Base-by-base conservation (phyloP, 306 rosid species). In the Purshia tridentata region DNA sequence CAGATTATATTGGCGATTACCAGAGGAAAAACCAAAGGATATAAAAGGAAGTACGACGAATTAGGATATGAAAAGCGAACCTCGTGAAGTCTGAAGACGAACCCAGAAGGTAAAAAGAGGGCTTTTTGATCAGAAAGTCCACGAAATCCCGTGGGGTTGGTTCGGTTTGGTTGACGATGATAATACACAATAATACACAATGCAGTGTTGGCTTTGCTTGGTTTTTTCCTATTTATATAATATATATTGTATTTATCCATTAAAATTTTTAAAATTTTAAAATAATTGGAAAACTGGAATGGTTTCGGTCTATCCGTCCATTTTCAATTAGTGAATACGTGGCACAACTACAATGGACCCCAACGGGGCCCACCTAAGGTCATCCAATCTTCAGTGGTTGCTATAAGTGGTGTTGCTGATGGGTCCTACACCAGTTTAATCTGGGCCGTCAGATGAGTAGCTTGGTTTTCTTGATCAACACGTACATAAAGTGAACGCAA, bases 151-250 rank as follows among this genome's bases (percentile, higher is more conserved):
- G 47, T 54, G 66, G 54, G 79, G 35, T 29, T 56, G 84, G 73
- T 54, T 65, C 44, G 86, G 77, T 62, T 74, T 79, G 69, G 82
- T 70, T 70, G 74, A 70, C 40, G 78, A 82, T 69, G 70, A 50
- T 70, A 19, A 75, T 40, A 9, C n/a, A 65, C 35, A 73, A 56
- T 9, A 40, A 75, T 40, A 9, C n/a, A 65, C 35, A 73, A 56
- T 9, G 29, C 56, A 0, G 74, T 16, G 57, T 37, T 54, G 46
- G 71, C 72, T 54, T 69, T 51, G 66, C 19, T 45, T 63, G 12
- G 65, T n/a, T 14, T 22, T 40, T 60, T 42, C 20, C 4, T 20
- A 37, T 40, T 49, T 75, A 56, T 54, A 54, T 22, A 12, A 2
- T 35, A 19, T 62, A 13, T 41, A 29, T 57, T 71, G 35, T 47